Evolutionary conservation across 768 basidiomycete species (phyloP).

Genomic region (Mycena vitilis): DNA sequence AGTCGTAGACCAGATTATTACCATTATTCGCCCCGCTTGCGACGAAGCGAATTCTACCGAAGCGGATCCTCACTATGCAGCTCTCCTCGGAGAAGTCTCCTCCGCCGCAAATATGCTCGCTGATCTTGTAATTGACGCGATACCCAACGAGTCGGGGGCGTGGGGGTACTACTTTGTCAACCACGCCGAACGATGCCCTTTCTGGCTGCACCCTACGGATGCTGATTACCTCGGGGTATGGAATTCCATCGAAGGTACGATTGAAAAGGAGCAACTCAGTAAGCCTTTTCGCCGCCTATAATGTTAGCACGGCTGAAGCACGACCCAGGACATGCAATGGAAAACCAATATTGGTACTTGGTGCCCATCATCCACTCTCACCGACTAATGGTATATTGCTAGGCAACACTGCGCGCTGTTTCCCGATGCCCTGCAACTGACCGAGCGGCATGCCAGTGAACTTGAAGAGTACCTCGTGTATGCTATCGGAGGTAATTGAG

Average conservation of each 20-base stretch:
- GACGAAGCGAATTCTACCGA: neutral
- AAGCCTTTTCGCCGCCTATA: neutral
- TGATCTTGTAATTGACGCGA: slow-evolving; percentile 22
- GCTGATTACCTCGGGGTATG: slow-evolving; percentile 32
- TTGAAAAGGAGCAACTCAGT: slow-evolving; percentile 19
- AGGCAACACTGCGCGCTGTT: slow-evolving; percentile 29
- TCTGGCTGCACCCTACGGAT: slow-evolving; percentile 53
- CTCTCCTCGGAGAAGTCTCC: slow-evolving; percentile 1
- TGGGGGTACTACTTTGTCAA: slow-evolving; percentile 51
- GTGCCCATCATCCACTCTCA: neutral
- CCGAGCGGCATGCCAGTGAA: neutral
- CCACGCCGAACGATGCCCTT: slow-evolving; percentile 47
- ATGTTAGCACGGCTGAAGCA: neutral
- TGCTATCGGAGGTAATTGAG: slow-evolving; percentile 14
- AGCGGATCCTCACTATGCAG: slow-evolving; percentile 6
- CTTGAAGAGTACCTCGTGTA: slow-evolving; percentile 16
- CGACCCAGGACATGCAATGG: slow-evolving; percentile 28
- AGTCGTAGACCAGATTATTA: slow-evolving; percentile 11
- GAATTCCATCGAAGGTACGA: slow-evolving; percentile 3
- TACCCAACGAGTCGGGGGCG: neutral
- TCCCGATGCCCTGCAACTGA: slow-evolving; percentile 7
- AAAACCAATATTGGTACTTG: slow-evolving; percentile 30
- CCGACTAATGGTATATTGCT: neutral
- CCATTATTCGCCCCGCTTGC: neutral
- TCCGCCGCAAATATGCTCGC: slow-evolving; percentile 11